Base-by-base conservation (phyloP, 177 flowering plant species). In the Telopea speciosissima region DNA sequence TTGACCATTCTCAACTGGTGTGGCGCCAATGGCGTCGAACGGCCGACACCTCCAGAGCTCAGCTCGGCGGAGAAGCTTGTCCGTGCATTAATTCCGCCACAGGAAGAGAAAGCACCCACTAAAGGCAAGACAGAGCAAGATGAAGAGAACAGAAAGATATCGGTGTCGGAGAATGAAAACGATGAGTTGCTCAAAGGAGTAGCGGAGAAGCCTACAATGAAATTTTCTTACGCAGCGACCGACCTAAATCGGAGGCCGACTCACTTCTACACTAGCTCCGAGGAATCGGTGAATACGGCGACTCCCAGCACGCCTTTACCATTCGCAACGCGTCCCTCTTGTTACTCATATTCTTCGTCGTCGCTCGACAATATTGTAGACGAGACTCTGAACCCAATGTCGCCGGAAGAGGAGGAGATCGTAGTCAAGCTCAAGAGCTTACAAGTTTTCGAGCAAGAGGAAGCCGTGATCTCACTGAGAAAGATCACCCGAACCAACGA, bases 391-490 rank as follows among this genome's bases (percentile, higher is more conserved):
- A 81, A 68, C 68, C 73, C 77, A 28, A 68, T 59, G 63, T 67
- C 67, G 13, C 31, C 72, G 0, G 93, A 84, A 62, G 97, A 88
- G 25, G 90, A 82, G 17, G 86, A 79, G 62, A 68, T 88, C 8
- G 21, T 82, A 25, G 23, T 25, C 3, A 87, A 82, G 70, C 59
- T 96, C 45, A 82, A 36, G 77, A 88, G 96, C 75, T 19, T 52
- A 24, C 88, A 87, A 13, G 77, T 84, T n/a, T 75, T 45, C 67
- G 95, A 88, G 62, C 98, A 93, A 67, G 97, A 90, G 62, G 85
- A 82, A 61, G 95, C 73, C 1, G 83, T 85, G 70, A 77, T 79
- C 26, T 69, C 72, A 36, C 76, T 96, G 60, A 65, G 99, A 72
- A 87, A 80, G 49, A 40, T 79, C 24, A 90, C 97, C 8, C 81